A percentile compares a stretch with the other conserved stretches of the same genome.
Conservation (phyloP, 371 early-diverging fungal species). For the Umbelopsis sp. region DNA sequence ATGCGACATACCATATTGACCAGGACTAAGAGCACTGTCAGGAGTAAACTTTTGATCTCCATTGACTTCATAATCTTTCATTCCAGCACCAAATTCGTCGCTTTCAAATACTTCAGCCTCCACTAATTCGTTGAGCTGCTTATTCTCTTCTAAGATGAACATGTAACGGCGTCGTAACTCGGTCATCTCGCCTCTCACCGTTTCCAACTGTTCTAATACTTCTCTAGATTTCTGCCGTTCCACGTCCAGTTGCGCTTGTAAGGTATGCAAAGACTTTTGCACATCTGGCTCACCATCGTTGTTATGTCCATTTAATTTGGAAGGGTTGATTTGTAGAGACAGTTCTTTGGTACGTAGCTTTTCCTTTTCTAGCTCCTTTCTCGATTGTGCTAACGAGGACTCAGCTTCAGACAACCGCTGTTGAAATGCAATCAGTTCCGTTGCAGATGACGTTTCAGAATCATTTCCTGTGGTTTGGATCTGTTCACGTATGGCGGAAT, state of each 20-base stretch:
- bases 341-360: not conserved
- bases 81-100: conserved; percentile 21
- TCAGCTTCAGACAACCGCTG: not conserved
- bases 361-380: not conserved
- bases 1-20: conserved; percentile 3
- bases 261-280: not conserved
- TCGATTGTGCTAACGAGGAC: not conserved
- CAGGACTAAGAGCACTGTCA: not conserved
- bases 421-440: not conserved
- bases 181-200: conserved; percentile 4
- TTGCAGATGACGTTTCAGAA: not conserved
- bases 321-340: not conserved
- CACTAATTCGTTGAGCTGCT: conserved; percentile 22
- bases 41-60: not conserved
- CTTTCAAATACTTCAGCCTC: conserved; percentile 20
- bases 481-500: not conserved
- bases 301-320: not conserved
- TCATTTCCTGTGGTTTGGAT: not conserved
- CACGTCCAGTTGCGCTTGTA: conserved; percentile 16
- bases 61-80: conserved; percentile 17
- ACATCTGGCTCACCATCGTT: not conserved
- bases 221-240: conserved; percentile 12
- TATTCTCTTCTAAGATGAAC: conserved; percentile 21
- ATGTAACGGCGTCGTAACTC: conserved; percentile 20
- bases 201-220: conserved; percentile 6